Conservation (phyloP, 129 eudicot species). For the Lactuca sativa region DNA sequence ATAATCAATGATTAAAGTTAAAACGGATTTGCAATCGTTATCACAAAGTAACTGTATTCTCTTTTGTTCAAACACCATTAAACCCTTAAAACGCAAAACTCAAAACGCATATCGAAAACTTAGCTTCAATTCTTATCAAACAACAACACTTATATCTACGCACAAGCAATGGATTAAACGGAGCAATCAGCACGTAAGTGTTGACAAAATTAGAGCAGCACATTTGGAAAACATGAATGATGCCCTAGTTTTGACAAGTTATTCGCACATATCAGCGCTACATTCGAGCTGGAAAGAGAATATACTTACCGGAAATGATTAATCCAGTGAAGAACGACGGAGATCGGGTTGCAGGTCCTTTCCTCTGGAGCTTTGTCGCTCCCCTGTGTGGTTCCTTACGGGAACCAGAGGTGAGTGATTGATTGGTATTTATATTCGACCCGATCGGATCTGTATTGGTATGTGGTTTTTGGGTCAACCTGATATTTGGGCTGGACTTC, state of each 20-base stretch:
- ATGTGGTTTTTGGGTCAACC: slow-evolving; percentile 3
- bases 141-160: slow-evolving; percentile 11
- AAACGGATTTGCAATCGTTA: neutral
- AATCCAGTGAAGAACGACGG: slow-evolving; percentile 13
- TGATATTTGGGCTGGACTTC: slow-evolving; percentile 13
- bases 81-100: neutral
- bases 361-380: neutral
- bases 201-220: neutral
- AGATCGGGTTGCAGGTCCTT: neutral
- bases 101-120: neutral
- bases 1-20: slow-evolving; percentile 10
- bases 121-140: slow-evolving; percentile 2
- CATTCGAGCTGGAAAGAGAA: neutral
- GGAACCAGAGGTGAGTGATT: slow-evolving; percentile 7
- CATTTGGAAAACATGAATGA: slow-evolving; percentile 1
- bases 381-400: slow-evolving; percentile 3
- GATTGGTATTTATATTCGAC: slow-evolving; percentile 23
- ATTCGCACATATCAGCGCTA: slow-evolving; percentile 10
- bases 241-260: slow-evolving; percentile 25
- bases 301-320: slow-evolving; percentile 22
- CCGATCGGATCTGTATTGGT: slow-evolving; percentile 16
- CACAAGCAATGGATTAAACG: neutral
- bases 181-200: slow-evolving; percentile 10
- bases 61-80: neutral
- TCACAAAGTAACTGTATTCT: neutral